Percentiles rank a stretch among this genome's conserved stretches.
These are phyloP conservation scores for Aspergillus piperis DNA, from an alignment of 2,329 filamentous ascomycete species.

Conservation along the genomic window DNA sequence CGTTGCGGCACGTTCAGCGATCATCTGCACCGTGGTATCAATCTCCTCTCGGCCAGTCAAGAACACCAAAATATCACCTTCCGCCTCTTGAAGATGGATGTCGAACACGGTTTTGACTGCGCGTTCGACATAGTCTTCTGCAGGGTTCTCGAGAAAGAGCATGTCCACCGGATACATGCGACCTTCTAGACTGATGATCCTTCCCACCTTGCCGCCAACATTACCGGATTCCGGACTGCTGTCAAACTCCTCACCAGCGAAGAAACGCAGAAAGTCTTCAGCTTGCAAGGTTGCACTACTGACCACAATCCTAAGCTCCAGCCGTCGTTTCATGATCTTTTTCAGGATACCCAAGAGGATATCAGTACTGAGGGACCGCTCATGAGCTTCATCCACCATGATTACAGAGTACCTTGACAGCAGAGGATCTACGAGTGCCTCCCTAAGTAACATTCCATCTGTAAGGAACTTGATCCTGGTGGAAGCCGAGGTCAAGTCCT, in stretches of 20 bases:
- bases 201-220: constrained; percentile 51
- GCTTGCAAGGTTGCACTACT: constrained; percentile 94
- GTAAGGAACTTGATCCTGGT: constrained; percentile 95
- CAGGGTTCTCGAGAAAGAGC: constrained; percentile 74
- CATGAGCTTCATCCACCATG: constrained; percentile 97
- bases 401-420: constrained; percentile 90
- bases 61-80: constrained; percentile 89
- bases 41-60: constrained; percentile 93
- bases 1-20: constrained; percentile 69
- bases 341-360: constrained; percentile 86
- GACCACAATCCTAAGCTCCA: constrained; percentile 82
- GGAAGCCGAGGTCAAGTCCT: constrained; percentile 81
- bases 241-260: constrained; percentile 53
- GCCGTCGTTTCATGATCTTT: constrained; percentile 78
- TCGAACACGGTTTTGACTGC: constrained; percentile 82
- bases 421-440: constrained; percentile 89
- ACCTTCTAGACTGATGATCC: constrained; percentile 82
- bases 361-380: constrained; percentile 89
- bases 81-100: constrained; percentile 77
- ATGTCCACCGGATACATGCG: constrained; percentile 86
- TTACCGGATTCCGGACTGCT: constrained; percentile 35
- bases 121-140: constrained; percentile 83
- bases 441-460: constrained; percentile 85
- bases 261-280: constrained; percentile 80
- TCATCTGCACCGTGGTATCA: constrained; percentile 74